A percentile compares a stretch with the other conserved stretches of the same genome.
Evolutionary conservation across 169 alveolate genomes (phyloP).

Genomic region (Besnoitia besnoiti): DNA sequence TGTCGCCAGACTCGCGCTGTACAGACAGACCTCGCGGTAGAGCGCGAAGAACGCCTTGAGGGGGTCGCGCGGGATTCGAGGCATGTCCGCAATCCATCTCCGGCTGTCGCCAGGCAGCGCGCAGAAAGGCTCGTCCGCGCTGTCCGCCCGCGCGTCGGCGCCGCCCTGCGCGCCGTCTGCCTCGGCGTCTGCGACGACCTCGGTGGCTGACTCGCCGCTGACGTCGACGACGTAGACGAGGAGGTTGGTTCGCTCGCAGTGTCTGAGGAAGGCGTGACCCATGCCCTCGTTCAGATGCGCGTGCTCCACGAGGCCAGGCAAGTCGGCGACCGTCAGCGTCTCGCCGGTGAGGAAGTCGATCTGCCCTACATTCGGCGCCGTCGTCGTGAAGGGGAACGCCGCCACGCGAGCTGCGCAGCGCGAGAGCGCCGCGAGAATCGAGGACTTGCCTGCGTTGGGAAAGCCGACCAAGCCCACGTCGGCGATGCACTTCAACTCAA

Average conservation of each 20-base stretch:
- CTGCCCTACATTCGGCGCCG: conserved; percentile 55
- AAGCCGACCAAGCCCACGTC: conserved; percentile 39
- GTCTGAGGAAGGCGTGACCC: conserved; percentile 13
- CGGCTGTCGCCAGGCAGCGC: background rate
- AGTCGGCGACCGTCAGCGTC: conserved; percentile 14
- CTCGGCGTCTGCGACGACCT: background rate
- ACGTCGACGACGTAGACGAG: conserved; percentile 31
- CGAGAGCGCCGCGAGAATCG: conserved; percentile 54
- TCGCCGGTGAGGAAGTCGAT: conserved; percentile 36
- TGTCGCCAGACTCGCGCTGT: conserved; percentile 34
- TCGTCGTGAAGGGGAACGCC: conserved; percentile 63
- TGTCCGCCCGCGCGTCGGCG: background rate
- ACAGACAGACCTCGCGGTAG: background rate
- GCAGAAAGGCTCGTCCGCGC: background rate
- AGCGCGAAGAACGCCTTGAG: background rate
- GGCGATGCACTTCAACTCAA: background rate
- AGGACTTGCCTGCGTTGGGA: conserved; percentile 58
- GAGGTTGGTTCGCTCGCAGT: background rate
- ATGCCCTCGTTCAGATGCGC: background rate
- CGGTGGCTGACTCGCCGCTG: background rate
- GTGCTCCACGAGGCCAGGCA: conserved; percentile 5
- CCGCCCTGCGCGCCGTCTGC: background rate
- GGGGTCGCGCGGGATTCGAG: background rate
- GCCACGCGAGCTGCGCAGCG: conserved; percentile 60
- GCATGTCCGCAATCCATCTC: background rate